phyloP scores from a whole-genome alignment of 345 rosid species.

The Acer yangbiense region DNA sequence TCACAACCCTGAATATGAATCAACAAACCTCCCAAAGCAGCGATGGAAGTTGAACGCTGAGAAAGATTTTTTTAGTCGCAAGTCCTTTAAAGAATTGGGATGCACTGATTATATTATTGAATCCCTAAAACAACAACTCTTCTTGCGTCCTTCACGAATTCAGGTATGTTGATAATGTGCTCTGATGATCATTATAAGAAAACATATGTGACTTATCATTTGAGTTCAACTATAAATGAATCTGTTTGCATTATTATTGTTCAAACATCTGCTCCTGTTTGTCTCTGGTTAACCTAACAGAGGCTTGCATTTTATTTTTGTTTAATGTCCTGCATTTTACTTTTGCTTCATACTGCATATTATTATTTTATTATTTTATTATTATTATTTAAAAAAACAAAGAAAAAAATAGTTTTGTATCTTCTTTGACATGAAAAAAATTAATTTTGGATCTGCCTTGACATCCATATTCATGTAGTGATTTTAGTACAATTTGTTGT shows the following conservation, averaged over 20 bases:
- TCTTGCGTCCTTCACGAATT: constrained; percentile 72
- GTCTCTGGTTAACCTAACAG: neutral
- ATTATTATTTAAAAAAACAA: too few relatives aligned
- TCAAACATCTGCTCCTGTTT: neutral
- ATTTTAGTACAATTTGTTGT: neutral
- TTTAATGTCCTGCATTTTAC: neutral
- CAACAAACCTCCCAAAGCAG: constrained; percentile 28
- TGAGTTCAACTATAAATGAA: neutral
- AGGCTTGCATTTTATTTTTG: neutral
- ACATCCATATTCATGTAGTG: neutral
- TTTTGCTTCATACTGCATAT: neutral
- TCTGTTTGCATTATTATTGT: constrained; percentile 1
- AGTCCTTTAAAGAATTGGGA: constrained; percentile 71
- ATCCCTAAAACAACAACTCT: constrained; percentile 61
- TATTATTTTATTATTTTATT: neutral
- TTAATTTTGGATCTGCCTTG: neutral
- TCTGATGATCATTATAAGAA: neutral
- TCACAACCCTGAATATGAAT: constrained; percentile 23
- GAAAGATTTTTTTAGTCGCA: constrained; percentile 70
- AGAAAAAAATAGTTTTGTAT: neutral
- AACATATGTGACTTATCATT: neutral
- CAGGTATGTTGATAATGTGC: constrained; percentile 52
- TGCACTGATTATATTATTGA: constrained; percentile 65
- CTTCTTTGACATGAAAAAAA: neutral
- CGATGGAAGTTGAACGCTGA: constrained; percentile 30